phyloP scores from a whole-genome alignment of 164 flowering plant genomes.

The grape (Vitis vinifera) region ASM3070453v1 NC_081807.1:922001-922500 shows the following conservation, averaged over 20 bases:
- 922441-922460: too few species aligned
- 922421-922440: too few species aligned
- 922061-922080: slow-evolving; percentile 6
- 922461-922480: too few species aligned
- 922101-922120: neutral
- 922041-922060: neutral
- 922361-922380: too few species aligned
- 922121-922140: neutral
- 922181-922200: neutral
- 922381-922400: too few species aligned
- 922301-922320: too few species aligned
- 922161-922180: neutral
- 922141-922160: neutral
- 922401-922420: too few species aligned
- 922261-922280: neutral
- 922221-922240: neutral
- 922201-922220: neutral
- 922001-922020: slow-evolving; percentile 4
- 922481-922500: too few species aligned
- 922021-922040: neutral
- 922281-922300: neutral
- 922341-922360: too few species aligned
- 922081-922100: neutral
- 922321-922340: too few species aligned
- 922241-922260: neutral